A percentile compares a stretch with the other conserved stretches of the same genome.
Conservation (phyloP, 345 rosid species). For the Cardamine resedifolia region DNA sequence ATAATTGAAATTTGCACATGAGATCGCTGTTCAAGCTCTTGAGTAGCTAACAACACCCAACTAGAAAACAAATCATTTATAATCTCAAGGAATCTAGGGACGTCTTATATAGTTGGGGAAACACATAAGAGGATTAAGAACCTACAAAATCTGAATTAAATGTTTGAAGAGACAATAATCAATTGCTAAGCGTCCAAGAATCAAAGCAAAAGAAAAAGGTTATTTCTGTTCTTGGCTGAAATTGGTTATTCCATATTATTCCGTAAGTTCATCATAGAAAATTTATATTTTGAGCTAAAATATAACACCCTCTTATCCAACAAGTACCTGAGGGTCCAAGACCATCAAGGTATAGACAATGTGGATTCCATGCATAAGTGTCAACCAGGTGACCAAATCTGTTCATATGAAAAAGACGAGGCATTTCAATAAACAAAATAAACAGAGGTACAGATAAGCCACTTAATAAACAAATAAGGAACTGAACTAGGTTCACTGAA, state of each 20-base stretch:
- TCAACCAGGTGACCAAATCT: conserved; percentile 94
- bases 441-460: conserved; percentile 7
- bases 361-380: conserved; percentile 91
- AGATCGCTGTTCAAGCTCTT: conserved; percentile 5
- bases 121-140: background rate
- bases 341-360: conserved; percentile 90
- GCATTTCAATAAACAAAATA: background rate
- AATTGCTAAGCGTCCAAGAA: conserved; percentile 8
- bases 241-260: background rate
- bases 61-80: background rate
- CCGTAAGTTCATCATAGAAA: background rate
- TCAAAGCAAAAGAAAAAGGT: background rate
- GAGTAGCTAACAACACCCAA: conserved; percentile 22
- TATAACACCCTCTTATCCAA: conserved; percentile 16
- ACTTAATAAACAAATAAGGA: background rate
- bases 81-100: background rate
- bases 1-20: background rate
- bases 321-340: conserved; percentile 82
- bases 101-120: background rate
- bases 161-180: background rate
- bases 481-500: background rate
- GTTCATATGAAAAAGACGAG: conserved; percentile 18
- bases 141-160: background rate
- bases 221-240: background rate
- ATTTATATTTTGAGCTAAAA: background rate